Conservation (phyloP, 2,329 filamentous ascomycete species). For the Pestalotiopsis sp. region DNA sequence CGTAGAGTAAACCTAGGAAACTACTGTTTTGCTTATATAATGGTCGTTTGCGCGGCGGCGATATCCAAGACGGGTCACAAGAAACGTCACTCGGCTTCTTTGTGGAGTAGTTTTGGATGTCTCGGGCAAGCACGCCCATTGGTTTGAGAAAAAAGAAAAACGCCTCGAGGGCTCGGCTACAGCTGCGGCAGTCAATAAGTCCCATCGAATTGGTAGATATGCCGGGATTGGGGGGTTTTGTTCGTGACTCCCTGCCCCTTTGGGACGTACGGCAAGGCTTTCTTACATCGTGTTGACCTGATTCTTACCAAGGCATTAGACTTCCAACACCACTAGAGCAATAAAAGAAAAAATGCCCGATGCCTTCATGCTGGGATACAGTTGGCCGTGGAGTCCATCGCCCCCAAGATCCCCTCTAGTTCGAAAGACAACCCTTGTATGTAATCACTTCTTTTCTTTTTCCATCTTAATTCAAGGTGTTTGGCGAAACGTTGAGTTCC, state of each 20-base stretch:
- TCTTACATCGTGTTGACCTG: too few relatives aligned
- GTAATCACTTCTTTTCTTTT: background rate
- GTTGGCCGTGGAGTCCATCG: background rate
- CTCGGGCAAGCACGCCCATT: background rate
- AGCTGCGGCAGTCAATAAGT: background rate
- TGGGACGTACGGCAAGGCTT: too few relatives aligned
- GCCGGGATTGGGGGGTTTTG: too few relatives aligned
- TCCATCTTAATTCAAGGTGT: background rate
- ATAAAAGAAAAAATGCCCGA: too few relatives aligned
- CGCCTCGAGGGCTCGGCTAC: background rate
- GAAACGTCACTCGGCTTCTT: background rate
- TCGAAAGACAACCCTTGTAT: background rate
- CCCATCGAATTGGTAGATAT: background rate
- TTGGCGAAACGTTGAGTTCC: background rate
- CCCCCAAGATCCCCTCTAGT: background rate
- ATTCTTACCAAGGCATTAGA: too few relatives aligned
- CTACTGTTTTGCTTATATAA: background rate
- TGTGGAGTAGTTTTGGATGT: background rate
- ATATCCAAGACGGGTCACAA: background rate
- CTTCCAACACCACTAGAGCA: too few relatives aligned
- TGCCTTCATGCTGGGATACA: too few relatives aligned
- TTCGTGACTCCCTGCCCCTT: too few relatives aligned
- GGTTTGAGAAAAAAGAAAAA: background rate
- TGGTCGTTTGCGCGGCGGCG: background rate
- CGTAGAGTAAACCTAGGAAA: background rate